Percentiles rank a stretch among this genome's conserved stretches.
Conservation (phyloP, 139 green algal species). For the Coelastrella sp. region DNA sequence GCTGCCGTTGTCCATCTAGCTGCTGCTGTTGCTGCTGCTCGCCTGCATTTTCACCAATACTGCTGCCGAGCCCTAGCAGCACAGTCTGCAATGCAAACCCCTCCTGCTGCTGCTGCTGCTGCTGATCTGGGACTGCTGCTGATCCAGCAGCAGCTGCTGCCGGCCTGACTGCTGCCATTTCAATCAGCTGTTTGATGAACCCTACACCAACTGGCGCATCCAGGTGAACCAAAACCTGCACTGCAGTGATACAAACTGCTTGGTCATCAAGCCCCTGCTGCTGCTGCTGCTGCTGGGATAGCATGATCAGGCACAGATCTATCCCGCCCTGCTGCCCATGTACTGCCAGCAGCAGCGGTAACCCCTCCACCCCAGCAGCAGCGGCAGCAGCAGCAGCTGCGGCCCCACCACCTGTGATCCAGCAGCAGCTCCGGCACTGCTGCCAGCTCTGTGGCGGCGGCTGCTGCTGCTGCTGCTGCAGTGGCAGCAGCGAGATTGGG, state of each 20-base stretch:
- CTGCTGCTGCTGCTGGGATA: constrained; percentile 38
- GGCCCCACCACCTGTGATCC: constrained; percentile 24
- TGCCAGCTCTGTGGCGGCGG: constrained; percentile 22
- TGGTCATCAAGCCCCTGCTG: not conserved
- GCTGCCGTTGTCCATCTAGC: not conserved
- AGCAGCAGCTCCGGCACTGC: constrained; percentile 29
- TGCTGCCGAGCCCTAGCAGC: constrained; percentile 21
- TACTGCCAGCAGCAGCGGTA: constrained; percentile 48
- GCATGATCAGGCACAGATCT: constrained; percentile 5
- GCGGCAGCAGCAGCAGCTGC: constrained; percentile 34
- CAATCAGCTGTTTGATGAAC: constrained; percentile 44
- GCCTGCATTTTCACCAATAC: not conserved
- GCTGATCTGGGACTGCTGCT: constrained; percentile 13
- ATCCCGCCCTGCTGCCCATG: not conserved
- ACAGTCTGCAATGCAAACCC: not conserved
- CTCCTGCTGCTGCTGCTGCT: constrained; percentile 7
- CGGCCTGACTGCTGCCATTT: not conserved
- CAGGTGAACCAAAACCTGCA: constrained; percentile 12
- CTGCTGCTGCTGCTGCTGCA: constrained; percentile 47
- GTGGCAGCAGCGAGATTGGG: constrained; percentile 49
- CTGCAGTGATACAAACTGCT: not conserved
- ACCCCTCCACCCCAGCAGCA: not conserved
- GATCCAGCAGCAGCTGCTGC: constrained; percentile 1
- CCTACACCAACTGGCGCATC: constrained; percentile 19
- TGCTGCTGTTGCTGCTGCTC: not conserved